Base-by-base conservation (phyloP, 192 early-diverging fungal species). In the Coemansia sp. region DNA sequence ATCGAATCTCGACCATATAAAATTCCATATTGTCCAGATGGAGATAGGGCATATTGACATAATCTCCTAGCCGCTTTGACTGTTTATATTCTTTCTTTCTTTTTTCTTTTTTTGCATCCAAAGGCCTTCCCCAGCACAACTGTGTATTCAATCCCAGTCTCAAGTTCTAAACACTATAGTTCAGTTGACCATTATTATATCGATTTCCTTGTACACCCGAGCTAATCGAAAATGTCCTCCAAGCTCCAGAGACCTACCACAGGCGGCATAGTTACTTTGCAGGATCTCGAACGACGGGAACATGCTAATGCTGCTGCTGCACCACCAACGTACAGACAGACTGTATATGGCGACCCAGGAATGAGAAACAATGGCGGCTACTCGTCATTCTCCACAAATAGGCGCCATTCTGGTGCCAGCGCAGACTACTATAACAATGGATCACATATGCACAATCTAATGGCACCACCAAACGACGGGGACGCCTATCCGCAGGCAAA, bases 231-330 rank as follows among this genome's bases (percentile, higher is more conserved):
- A 61, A 74, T 74, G 73, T 0, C 63, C 2, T 73, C 76, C 18
- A 73, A 65, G 42, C 67, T 78, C 13, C 55, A 70, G 60, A 46
- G 51, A 55, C 76, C 76, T 7, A 62, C 69, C 21, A 71, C 65
- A 8, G 56, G 54, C 41, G 57, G 57, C 16, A 59, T 59, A 2
- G 57, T 59, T 40, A 59, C 57, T 8, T 19, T 59, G n/a, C 57
- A 59, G 11, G 57, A 59, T 41, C 57, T 59, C 15, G 57, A 59
- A 62, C 47, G 61, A 19, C 61, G 45, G 5, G 41, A 62, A 32
- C 41, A 42, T 19, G 21, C 16, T 22, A 46, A 62, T 59, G 57
- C 57, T 8, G 57, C 57, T 39, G 36, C 9, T 4, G 36, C 37
- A 40, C 56, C 56, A 13, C 57, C 57, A 40, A 59, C 57, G 5